These are phyloP conservation scores for Planoprotostelium fungivorum DNA, from an alignment of 78 protist species.

Conservation along the genomic window DNA sequence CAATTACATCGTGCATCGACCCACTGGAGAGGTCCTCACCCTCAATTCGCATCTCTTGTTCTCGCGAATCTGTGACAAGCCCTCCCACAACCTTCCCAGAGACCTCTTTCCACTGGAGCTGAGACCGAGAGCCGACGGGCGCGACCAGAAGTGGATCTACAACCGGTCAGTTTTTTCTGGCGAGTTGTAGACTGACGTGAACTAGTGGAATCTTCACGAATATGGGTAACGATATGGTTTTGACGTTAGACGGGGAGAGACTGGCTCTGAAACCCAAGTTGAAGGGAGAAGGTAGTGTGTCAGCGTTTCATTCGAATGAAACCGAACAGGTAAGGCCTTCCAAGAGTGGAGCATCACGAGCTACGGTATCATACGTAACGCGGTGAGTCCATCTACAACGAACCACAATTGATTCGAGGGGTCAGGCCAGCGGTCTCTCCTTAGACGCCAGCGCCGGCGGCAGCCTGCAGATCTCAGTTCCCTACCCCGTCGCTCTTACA, in stretches of 20 bases:
- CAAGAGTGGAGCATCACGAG: background rate
- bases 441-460: background rate
- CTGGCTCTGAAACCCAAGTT: background rate
- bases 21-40: background rate
- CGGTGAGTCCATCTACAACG: background rate
- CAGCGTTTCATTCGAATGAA: no score
- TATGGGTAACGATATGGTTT: background rate
- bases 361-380: background rate
- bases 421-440: background rate
- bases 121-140: background rate
- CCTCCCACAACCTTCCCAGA: background rate
- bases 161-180: background rate
- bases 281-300: no score
- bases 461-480: background rate
- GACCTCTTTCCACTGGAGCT: background rate
- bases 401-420: background rate
- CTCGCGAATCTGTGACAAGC: background rate
- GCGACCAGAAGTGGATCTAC: background rate
- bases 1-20: background rate
- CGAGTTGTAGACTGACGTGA: background rate
- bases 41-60: background rate
- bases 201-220: background rate
- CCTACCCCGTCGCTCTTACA: background rate
- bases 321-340: background rate
- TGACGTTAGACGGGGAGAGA: background rate